Evolutionary conservation across 169 alveolate genomes (phyloP).

Genomic region (Eimeria necatrix): DNA sequence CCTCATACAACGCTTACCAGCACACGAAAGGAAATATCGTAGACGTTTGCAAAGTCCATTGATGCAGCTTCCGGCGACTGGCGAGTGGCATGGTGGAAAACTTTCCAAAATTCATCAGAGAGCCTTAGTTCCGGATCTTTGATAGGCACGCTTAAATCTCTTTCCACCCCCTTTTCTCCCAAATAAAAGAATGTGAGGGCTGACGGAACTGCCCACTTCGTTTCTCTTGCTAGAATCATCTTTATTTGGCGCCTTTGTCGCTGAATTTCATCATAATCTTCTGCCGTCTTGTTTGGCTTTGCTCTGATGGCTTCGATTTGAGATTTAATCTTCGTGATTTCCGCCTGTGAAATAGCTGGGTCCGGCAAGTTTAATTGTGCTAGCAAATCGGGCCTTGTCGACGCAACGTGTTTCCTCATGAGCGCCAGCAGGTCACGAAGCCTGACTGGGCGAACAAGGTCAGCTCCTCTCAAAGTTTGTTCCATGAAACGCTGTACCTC

Average conservation of each 20-base stretch:
- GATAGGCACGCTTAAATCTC: conserved; percentile 46
- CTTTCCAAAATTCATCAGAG: conserved; percentile 60
- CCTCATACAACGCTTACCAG: conserved; percentile 14
- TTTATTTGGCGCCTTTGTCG: conserved; percentile 35
- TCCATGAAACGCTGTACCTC: conserved; percentile 62
- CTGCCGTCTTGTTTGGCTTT: conserved; percentile 55
- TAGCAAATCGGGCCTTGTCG: conserved; percentile 55
- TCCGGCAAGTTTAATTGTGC: conserved; percentile 66
- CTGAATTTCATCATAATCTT: conserved; percentile 47
- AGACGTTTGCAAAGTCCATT: conserved; percentile 69
- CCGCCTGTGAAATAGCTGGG: conserved; percentile 57
- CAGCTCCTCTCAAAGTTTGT: conserved; percentile 57
- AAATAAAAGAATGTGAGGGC: conserved; percentile 37
- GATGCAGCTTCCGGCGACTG: conserved; percentile 53
- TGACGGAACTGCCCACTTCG: conserved; percentile 62
- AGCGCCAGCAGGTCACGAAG: conserved; percentile 63
- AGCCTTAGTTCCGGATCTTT: background rate
- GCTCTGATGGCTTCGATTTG: conserved; percentile 54
- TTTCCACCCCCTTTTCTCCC: conserved; percentile 49
- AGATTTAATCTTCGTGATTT: conserved; percentile 48
- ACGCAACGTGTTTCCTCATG: conserved; percentile 27
- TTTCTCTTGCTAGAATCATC: conserved; percentile 40
- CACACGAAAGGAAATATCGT: conserved; percentile 44
- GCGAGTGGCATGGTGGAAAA: conserved; percentile 43
- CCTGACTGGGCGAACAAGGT: conserved; percentile 36